Percentiles rank a stretch among this genome's conserved stretches.
These are phyloP conservation scores for Guillardia theta DNA, from an alignment of 78 protist genomes.

Conservation along the genomic window DNA sequence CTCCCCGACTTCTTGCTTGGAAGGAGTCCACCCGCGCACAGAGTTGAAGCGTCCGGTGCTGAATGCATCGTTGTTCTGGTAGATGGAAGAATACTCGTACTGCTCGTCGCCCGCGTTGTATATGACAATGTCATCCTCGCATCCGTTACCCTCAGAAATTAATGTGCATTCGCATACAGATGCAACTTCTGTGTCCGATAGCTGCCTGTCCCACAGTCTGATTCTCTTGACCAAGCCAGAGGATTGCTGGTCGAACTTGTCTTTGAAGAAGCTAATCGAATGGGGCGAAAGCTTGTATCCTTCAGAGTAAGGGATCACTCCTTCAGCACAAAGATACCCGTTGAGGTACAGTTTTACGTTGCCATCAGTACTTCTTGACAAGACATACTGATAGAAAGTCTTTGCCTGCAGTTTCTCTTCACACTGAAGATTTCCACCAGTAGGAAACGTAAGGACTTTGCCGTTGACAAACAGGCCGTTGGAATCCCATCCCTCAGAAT, in stretches of 20 bases:
- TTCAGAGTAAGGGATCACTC: not conserved
- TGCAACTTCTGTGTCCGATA: not conserved
- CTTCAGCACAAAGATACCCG: not conserved
- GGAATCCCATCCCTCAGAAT: not conserved
- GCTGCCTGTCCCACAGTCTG: not conserved
- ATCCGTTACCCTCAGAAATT: not conserved
- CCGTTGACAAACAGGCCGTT: not conserved
- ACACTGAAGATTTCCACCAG: not conserved
- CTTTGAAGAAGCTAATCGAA: not conserved
- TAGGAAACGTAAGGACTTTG: not conserved
- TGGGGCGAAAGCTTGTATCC: not conserved
- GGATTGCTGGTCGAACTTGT: not conserved
- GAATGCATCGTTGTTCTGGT: not conserved
- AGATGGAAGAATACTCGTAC: not conserved
- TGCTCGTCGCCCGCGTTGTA: not conserved
- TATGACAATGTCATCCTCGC: not conserved
- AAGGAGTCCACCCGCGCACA: not conserved
- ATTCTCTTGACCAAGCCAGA: not conserved
- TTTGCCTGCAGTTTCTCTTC: not conserved
- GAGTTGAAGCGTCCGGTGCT: not conserved
- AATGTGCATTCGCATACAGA: not conserved
- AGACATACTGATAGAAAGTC: not conserved
- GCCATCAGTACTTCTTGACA: not conserved
- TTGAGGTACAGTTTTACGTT: not conserved
- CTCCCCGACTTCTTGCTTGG: not conserved